phyloP scores from a whole-genome alignment of 1,139 yeast genomes.

The Saccharomyces pastorianus region DNA sequence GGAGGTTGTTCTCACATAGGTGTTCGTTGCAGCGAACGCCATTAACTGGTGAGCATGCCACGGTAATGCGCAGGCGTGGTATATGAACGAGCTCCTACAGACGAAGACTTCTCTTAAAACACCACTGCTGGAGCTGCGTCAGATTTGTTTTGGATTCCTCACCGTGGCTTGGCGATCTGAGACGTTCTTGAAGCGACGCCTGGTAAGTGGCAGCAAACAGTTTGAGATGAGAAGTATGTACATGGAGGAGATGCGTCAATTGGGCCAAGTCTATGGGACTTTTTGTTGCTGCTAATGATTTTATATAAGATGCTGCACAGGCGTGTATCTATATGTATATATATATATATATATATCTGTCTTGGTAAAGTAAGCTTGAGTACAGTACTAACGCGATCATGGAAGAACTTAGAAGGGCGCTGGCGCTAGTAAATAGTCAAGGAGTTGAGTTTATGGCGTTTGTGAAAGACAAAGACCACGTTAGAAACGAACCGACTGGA shows the following conservation, averaged over 20 bases:
- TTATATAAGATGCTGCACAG: neutral
- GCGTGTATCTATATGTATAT: neutral
- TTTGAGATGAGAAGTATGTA: neutral
- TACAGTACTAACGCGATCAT: neutral
- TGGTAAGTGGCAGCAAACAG: neutral
- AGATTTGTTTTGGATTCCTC: neutral
- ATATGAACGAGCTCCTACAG: neutral
- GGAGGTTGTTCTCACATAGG: too few species aligned
- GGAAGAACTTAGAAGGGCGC: neutral
- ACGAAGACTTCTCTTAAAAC: too few species aligned
- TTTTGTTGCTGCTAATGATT: neutral
- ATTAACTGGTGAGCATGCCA: too few species aligned
- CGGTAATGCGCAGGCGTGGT: too few species aligned
- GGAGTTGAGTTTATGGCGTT: constrained; percentile 1
- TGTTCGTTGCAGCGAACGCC: too few species aligned
- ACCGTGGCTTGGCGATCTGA: neutral
- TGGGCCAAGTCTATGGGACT: neutral
- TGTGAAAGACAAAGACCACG: neutral
- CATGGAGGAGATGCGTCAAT: neutral
- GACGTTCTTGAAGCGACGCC: neutral
- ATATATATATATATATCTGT: neutral
- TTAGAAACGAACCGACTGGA: neutral
- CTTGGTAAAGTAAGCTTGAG: neutral
- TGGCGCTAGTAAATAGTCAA: constrained; percentile 1
- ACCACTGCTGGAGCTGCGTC: too few species aligned